A percentile compares a stretch with the other conserved stretches of the same genome.
Conservation (phyloP, 1,284 basidiomycete species). For the Mycosarcoma mackinlayi region DNA sequence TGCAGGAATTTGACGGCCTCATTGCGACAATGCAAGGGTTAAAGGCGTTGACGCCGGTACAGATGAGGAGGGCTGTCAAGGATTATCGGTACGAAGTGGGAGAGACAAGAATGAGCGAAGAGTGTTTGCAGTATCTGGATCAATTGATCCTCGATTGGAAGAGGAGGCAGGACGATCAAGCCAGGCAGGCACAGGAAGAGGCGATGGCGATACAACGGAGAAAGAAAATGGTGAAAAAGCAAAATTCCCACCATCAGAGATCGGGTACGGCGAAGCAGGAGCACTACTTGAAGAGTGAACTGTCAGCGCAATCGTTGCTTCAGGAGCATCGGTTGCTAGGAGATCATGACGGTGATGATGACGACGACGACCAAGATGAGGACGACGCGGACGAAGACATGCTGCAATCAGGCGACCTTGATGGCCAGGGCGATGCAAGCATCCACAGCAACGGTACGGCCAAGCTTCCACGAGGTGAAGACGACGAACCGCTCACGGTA, state of each 20-base stretch:
- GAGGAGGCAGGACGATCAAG: constrained; percentile 68
- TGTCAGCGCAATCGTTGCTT: constrained; percentile 4
- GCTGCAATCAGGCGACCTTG: constrained; percentile 1
- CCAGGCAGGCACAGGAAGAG: constrained; percentile 33
- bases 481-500: constrained; percentile 31
- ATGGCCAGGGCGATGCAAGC: constrained; percentile 18
- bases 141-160: constrained; percentile 98
- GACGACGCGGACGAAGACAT: constrained; percentile 19
- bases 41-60: constrained; percentile 87
- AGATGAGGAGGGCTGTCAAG: constrained; percentile 90
- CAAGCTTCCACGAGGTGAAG: constrained; percentile 1
- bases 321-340: constrained; percentile 27
- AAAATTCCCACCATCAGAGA: constrained; percentile 34
- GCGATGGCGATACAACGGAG: constrained; percentile 20
- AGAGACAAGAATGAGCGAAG: constrained; percentile 90
- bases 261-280: constrained; percentile 57
- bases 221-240: constrained; percentile 37
- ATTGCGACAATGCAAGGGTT: constrained; percentile 90
- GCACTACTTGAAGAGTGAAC: constrained; percentile 18
- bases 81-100: constrained; percentile 96
- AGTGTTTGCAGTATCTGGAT: constrained; percentile 90
- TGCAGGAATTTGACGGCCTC: constrained; percentile 82
- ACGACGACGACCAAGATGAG: constrained; percentile 4
- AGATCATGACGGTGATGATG: neutral
- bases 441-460: constrained; percentile 45